These are phyloP conservation scores for Cylindrodendrum hubeiense DNA, from an alignment of 2,329 filamentous ascomycete species.

Conservation along the genomic window DNA sequence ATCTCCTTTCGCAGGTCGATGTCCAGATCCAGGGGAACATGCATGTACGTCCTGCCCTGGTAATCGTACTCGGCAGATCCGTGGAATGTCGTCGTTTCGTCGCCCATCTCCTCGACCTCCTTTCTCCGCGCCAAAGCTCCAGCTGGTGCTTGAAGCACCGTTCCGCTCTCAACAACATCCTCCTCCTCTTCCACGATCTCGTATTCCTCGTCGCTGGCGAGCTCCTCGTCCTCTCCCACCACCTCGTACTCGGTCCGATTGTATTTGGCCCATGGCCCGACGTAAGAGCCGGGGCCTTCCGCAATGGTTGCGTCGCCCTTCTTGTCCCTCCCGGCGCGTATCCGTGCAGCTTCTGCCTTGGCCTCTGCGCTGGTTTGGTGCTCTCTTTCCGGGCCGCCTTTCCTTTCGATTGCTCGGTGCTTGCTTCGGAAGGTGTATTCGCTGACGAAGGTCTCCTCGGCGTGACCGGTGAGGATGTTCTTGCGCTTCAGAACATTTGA, in stretches of 20 bases:
- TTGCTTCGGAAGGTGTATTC: conserved; percentile 91
- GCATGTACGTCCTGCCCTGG: conserved; percentile 97
- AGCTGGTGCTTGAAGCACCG: conserved; percentile 68
- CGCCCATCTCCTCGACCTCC: conserved; percentile 70
- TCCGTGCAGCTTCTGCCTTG: conserved; percentile 78
- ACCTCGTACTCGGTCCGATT: conserved; percentile 79
- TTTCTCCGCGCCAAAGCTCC: conserved; percentile 67
- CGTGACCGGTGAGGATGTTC: conserved; percentile 86
- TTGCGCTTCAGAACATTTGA: conserved; percentile 76
- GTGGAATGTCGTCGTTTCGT: conserved; percentile 90
- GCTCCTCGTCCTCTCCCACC: conserved; percentile 78
- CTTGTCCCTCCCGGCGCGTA: conserved; percentile 81
- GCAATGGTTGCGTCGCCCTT: conserved; percentile 88
- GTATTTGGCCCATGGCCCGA: conserved; percentile 95
- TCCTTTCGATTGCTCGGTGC: conserved; percentile 84
- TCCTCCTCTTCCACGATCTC: conserved; percentile 82
- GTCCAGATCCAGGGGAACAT: conserved; percentile 91
- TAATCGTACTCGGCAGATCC: conserved; percentile 89
- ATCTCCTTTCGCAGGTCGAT: conserved; percentile 85
- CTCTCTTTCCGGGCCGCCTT: conserved; percentile 68
- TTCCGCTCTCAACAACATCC: conserved; percentile 74
- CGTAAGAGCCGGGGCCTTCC: conserved; percentile 88
- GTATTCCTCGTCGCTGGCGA: conserved; percentile 84
- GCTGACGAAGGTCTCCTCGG: conserved; percentile 89
- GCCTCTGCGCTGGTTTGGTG: conserved; percentile 65